A percentile compares a stretch with the other conserved stretches of the same genome.
Conservation (phyloP, 2,329 filamentous ascomycete genomes). For the Apiospora sp. region DNA sequence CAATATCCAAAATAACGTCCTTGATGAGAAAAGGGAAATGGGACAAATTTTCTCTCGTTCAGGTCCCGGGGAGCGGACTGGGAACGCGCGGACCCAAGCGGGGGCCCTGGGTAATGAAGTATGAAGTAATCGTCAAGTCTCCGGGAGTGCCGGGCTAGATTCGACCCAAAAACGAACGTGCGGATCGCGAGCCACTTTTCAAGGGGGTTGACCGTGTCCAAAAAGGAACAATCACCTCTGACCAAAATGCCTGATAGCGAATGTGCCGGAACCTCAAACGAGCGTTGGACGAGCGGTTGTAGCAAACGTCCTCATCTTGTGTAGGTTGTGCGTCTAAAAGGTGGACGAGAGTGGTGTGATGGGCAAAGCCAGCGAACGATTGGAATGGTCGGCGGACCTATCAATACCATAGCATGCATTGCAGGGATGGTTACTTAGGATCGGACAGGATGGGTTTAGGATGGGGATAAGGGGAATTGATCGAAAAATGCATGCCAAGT, state of each 20-base stretch:
- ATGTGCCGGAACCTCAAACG: not conserved
- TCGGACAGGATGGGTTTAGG: not conserved
- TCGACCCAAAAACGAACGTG: constrained; percentile 18
- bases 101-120: constrained; percentile 17
- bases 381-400: not conserved
- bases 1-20: not conserved
- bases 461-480: constrained; percentile 12
- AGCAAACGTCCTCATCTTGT: not conserved
- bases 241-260: not conserved
- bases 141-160: constrained; percentile 1
- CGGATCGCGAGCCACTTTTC: constrained; percentile 20
- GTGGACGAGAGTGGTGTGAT: not conserved
- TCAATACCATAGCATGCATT: not conserved
- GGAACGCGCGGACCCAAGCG: constrained; percentile 18
- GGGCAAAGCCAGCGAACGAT: not conserved
- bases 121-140: constrained; percentile 17
- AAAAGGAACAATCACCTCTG: not conserved
- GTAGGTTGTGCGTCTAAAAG: constrained; percentile 4
- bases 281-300: not conserved
- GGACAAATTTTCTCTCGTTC: not conserved
- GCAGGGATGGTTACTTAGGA: not conserved
- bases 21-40: not conserved
- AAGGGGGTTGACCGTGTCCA: not conserved
- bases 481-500: constrained; percentile 12
- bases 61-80: not conserved